phyloP scores from a whole-genome alignment of 2,329 filamentous ascomycete species.

The Rutstroemia sp. region DNA sequence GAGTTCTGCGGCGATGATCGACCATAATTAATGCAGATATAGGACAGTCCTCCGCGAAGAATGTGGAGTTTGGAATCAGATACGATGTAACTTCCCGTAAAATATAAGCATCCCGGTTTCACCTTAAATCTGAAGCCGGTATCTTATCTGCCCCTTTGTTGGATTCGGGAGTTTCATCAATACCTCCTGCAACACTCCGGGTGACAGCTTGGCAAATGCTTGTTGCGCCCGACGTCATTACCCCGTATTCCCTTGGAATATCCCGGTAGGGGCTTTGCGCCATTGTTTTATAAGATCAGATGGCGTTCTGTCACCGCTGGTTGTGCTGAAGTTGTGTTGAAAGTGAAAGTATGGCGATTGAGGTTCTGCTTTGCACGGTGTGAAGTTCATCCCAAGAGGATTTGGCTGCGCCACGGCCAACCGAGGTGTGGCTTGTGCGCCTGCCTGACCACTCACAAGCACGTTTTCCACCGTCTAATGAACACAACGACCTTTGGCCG shows the following conservation, averaged over 20 bases:
- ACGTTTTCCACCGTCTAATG: neutral
- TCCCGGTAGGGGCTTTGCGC: neutral
- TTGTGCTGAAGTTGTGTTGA: neutral
- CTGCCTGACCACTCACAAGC: neutral
- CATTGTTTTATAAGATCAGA: neutral
- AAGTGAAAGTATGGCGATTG: neutral
- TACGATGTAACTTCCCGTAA: neutral
- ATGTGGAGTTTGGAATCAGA: neutral
- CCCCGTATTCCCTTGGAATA: neutral
- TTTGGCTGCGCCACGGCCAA: neutral
- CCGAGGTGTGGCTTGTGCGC: neutral
- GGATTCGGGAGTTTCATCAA: neutral
- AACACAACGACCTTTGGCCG: neutral
- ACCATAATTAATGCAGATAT: neutral
- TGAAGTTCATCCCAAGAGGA: neutral
- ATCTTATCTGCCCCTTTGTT: neutral
- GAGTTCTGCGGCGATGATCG: neutral
- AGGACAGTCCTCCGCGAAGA: neutral
- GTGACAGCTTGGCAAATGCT: neutral
- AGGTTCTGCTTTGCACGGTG: neutral
- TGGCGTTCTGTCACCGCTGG: neutral
- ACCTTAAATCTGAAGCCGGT: neutral
- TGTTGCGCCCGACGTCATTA: neutral
- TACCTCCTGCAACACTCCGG: neutral
- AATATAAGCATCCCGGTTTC: neutral